Evolutionary conservation across 108 stramenopile genomes (phyloP), one percentile per base, ranked within the genome.

Genomic region (Cyclostephanos tholiformis): DNA sequence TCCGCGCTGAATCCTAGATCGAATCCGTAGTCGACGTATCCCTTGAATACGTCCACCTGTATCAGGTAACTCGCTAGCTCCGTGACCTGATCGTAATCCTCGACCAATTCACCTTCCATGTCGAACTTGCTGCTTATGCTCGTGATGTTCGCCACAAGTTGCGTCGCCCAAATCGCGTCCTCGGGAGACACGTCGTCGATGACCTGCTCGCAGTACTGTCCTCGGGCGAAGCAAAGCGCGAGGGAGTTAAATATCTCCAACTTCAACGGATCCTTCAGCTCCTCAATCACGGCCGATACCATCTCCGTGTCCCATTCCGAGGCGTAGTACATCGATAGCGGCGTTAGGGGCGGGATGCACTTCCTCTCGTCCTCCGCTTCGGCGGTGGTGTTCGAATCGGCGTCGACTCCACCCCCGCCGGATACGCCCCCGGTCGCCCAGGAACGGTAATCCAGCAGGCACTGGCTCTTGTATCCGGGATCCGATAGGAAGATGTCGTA

Each of bases 301-400:
- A 44, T 65, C 17, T 17, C 68, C 5, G 73, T 41, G 46, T 84
- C 69, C 83, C 84, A 87, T 10, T 27, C 36, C 12, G 69, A 71
- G 10, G 86, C 80, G 48, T 87, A 83, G 58, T 77, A 87, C 68
- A 77, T 79, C 25, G 58, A 39, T 44, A 82, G 36, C 14, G 81
- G 67, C 12, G 83, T 64, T 3, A 84, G 44, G 2, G 83, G 77
- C 23, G 30, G 29, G 23, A n/a, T 64, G 36, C 86, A 87, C 16
- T 55, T 20, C 16, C 23, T 35, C 16, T n/a, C 67, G 35, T 63
- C 72, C 32, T 55, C 73, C 51, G 49, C 23, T 13, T 57, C 71
- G 20, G 46, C 55, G 32, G 62, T 29, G 32, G 20, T 29, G 11
- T 20, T 23, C 32, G 32, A 32, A 32, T 2, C 2, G 41, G 41